Percentiles rank a stretch among this genome's conserved stretches.
Evolutionary conservation across 2,329 filamentous ascomycete genomes (phyloP).

Genomic region (Alternaria atra): DNA sequence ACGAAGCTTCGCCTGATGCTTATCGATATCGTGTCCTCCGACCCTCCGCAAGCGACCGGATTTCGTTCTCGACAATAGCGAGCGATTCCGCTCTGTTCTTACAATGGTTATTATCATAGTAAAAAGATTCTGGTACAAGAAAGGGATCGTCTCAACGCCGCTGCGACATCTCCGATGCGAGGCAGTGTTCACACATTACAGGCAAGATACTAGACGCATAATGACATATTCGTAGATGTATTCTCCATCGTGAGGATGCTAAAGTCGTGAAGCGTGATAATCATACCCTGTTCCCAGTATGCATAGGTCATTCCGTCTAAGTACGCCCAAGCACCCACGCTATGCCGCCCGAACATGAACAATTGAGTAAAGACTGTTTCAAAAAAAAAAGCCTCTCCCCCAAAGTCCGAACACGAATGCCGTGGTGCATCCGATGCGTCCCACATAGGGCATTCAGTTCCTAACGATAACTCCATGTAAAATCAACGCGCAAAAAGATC

Average conservation of each 20-base stretch:
- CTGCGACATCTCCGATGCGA: neutral
- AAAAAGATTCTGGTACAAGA: neutral
- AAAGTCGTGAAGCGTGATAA: conserved; percentile 2
- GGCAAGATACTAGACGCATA: neutral
- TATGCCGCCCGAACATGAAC: conserved; percentile 28
- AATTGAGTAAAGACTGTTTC: conserved; percentile 2
- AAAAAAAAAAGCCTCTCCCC: neutral
- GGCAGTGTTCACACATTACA: neutral
- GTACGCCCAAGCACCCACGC: conserved; percentile 28
- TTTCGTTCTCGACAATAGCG: neutral
- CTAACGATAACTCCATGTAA: neutral
- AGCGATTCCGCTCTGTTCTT: neutral
- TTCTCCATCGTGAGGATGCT: neutral
- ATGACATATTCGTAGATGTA: neutral
- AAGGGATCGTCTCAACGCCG: neutral
- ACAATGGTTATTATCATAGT: neutral
- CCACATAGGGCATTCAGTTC: neutral
- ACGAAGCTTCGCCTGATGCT: conserved; percentile 26
- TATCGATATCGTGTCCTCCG: conserved; percentile 13
- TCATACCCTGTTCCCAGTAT: conserved; percentile 1
- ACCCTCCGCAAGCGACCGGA: neutral
- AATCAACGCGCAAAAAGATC: neutral
- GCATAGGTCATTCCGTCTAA: conserved; percentile 1
- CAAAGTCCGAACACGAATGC: conserved; percentile 4
- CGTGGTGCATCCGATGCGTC: neutral